Evolutionary conservation across 208 protist species (phyloP), one percentile per base, ranked within the genome.

Genomic region (Trypanosoma cruzi): DNA sequence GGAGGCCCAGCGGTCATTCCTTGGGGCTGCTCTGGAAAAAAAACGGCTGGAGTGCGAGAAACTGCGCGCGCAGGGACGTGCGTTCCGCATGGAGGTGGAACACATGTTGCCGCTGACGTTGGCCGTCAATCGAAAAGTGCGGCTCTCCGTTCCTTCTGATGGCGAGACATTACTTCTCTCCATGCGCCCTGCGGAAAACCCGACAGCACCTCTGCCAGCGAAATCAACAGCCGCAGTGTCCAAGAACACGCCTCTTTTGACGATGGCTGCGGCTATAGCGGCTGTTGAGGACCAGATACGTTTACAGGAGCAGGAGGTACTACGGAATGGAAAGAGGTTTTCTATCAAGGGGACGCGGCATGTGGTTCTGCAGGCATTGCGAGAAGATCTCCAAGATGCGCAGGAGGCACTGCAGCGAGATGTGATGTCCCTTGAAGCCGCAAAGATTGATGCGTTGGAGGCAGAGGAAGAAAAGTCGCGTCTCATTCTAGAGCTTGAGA

Each of bases 261-360:
- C 59, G 49, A 32, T 64, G 46, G 42, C 24, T 32, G 4, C 37
- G 0, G 59, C 44, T 1, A 7, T 26, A 7, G 59, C 59, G 22
- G 24, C 44, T 22, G 7, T 64, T 1, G 59, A 64, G 29, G 59
- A 64, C 1, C 40, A 46, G 36, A 67, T 67, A 67, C 62, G 36
- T 44, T 20, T 29, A 3, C 54, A 24, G 62, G 62, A 67, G 42
- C 31, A 59, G 18, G 32, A 5, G 28, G 24, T 64, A 26, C 11
- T 64, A 13, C 44, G 24, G 20, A 64, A 64, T 8, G 46, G 16
- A 28, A 54, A 54, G 13, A 4, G 4, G 4, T 20, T 37, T 40
- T 16, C 14, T 64, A 28, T n/a, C 6, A 18, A 22, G n/a, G 31
- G 13, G 2, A 36, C 18, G 29, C 13, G 44, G 24, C 28, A 64